Conservation (phyloP, 306 rosid species). For the Dryas alaskensis region DNA sequence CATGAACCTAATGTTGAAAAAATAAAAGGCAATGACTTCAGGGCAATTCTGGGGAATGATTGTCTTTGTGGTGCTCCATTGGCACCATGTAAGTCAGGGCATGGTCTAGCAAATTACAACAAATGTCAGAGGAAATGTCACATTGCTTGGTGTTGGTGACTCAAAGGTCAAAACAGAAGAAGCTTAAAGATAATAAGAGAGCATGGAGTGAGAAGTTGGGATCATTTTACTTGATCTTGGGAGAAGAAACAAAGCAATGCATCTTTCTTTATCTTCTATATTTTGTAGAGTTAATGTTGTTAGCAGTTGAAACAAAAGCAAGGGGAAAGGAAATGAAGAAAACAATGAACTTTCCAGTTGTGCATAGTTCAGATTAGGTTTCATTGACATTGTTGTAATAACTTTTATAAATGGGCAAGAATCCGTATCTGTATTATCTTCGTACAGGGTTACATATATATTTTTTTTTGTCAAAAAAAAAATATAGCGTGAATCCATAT, state of each 20-base stretch:
- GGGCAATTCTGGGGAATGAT: constrained; percentile 51
- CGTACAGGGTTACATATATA: too few species aligned
- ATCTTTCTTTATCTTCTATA: not conserved
- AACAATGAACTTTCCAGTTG: not conserved
- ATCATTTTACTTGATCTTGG: not conserved
- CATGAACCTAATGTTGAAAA: too few species aligned
- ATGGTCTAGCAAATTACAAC: too few species aligned
- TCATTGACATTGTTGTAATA: too few species aligned
- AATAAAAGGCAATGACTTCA: too few species aligned
- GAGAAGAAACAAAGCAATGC: not conserved
- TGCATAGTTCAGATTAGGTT: too few species aligned
- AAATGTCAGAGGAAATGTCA: not conserved
- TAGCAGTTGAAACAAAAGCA: not conserved
- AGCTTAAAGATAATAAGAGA: not conserved
- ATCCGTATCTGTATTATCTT: too few species aligned
- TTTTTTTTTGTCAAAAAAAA: too few species aligned
- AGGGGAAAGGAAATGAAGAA: not conserved
- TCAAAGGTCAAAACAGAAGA: too few species aligned
- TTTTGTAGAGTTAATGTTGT: not conserved
- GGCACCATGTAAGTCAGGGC: constrained; percentile 39
- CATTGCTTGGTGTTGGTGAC: not conserved
- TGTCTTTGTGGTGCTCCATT: constrained; percentile 82
- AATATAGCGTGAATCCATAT: too few species aligned
- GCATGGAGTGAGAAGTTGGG: not conserved
- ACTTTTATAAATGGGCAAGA: too few species aligned